These are phyloP conservation scores for Aspergillus ochraceoroseus DNA, from an alignment of 2,329 filamentous ascomycete genomes.

Conservation along the genomic window DNA sequence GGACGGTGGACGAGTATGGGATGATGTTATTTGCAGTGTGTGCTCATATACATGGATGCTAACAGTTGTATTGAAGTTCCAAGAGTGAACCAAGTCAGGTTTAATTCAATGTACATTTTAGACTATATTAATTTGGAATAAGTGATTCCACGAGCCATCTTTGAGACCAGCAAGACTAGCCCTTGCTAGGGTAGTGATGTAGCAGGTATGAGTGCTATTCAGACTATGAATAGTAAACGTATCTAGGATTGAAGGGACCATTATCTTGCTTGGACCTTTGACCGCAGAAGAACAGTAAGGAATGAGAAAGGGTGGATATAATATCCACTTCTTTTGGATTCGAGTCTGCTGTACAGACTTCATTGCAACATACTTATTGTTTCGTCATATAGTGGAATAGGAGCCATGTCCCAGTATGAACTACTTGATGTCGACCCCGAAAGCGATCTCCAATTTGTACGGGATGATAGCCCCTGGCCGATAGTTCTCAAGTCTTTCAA, in stretches of 20 bases:
- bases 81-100: no score
- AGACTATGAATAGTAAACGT: conserved; percentile 22
- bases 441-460: conserved; percentile 28
- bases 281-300: not conserved
- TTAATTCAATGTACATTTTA: no score
- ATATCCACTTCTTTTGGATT: conserved; percentile 9
- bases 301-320: not conserved
- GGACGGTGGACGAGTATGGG: conserved; percentile 51
- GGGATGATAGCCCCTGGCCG: conserved; percentile 27
- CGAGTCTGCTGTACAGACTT: conserved; percentile 23
- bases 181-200: conserved; percentile 20
- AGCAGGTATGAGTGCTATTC: conserved; percentile 27
- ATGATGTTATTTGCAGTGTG: conserved; percentile 49
- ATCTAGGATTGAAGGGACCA: conserved; percentile 18
- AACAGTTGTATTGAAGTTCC: no score
- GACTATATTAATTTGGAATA: conserved; percentile 26
- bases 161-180: conserved; percentile 20
- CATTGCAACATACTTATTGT: conserved; percentile 24
- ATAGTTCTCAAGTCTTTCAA: conserved; percentile 15
- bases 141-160: conserved; percentile 20
- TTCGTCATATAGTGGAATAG: conserved; percentile 30
- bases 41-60: conserved; percentile 29
- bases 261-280: not conserved
- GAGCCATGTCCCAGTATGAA: conserved; percentile 39
- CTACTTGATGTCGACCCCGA: conserved; percentile 33